phyloP scores from a whole-genome alignment of 2,329 filamentous ascomycete species.

The Stemphylium lycopersici region DNA sequence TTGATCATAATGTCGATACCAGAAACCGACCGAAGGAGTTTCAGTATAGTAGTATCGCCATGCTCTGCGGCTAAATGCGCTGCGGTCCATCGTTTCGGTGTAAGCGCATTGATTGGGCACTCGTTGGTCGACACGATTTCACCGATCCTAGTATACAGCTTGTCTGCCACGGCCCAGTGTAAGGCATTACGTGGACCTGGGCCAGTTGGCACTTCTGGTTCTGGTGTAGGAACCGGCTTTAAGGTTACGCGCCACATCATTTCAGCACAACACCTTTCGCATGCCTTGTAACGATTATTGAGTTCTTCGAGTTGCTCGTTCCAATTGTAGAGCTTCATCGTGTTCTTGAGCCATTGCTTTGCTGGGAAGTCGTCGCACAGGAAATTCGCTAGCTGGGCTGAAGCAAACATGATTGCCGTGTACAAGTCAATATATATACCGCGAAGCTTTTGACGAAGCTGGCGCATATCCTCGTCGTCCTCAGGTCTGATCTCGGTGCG shows the following conservation, averaged over 20 bases:
- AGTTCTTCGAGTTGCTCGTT: slow-evolving; percentile 19
- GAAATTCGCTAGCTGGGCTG: slow-evolving; percentile 22
- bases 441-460: slow-evolving; percentile 18
- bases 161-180: slow-evolving; percentile 26
- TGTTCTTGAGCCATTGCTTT: slow-evolving; percentile 19
- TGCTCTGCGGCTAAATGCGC: slow-evolving; percentile 23
- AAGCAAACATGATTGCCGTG: slow-evolving; percentile 19
- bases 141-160: slow-evolving; percentile 8
- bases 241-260: slow-evolving; percentile 9
- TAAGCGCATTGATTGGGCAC: slow-evolving; percentile 29
- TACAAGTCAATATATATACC: slow-evolving; percentile 19
- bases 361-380: slow-evolving; percentile 11
- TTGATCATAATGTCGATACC: slow-evolving; percentile 21
- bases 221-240: background rate
- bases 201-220: slow-evolving; percentile 12
- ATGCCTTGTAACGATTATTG: slow-evolving; percentile 8
- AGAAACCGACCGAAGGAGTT: slow-evolving; percentile 16
- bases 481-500: slow-evolving; percentile 6
- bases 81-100: slow-evolving; percentile 23
- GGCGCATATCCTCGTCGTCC: slow-evolving; percentile 21
- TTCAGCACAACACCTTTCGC: slow-evolving; percentile 13
- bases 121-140: slow-evolving; percentile 19
- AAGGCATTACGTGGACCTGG: slow-evolving; percentile 24
- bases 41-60: slow-evolving; percentile 20
- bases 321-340: slow-evolving; percentile 26